A percentile compares a stretch with the other conserved stretches of the same genome.
These are phyloP conservation scores for Collybia sp. DNA, from an alignment of 768 basidiomycete genomes.

Conservation along the genomic window DNA sequence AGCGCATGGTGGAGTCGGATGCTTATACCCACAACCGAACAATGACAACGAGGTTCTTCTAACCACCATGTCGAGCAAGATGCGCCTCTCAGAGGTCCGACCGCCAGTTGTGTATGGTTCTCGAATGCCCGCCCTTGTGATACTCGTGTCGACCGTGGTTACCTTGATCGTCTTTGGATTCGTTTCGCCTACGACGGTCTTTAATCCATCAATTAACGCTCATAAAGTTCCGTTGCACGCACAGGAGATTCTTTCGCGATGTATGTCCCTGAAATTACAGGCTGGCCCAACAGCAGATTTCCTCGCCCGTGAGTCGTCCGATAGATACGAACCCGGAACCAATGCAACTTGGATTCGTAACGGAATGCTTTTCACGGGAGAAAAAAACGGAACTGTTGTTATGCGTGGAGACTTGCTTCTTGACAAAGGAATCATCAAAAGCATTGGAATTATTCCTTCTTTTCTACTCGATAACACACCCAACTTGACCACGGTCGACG, in stretches of 20 bases:
- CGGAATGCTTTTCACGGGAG: conserved; percentile 63
- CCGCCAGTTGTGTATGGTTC: not conserved
- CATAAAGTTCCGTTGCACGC: conserved; percentile 16
- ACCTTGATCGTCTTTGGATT: conserved; percentile 10
- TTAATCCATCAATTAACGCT: not conserved
- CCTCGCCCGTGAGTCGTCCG: conserved; percentile 43
- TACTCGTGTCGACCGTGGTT: conserved; percentile 9
- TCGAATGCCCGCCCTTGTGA: conserved; percentile 6
- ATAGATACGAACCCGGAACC: conserved; percentile 64
- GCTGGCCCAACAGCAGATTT: conserved; percentile 37
- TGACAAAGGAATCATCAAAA: conserved; percentile 59
- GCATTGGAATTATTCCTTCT: conserved; percentile 48
- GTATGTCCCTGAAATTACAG: conserved; percentile 43
- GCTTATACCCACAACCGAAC: no score
- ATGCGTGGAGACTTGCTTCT: conserved; percentile 65
- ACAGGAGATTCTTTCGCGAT: conserved; percentile 38
- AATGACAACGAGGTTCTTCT: not conserved
- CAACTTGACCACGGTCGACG: conserved; percentile 55
- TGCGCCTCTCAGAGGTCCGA: conserved; percentile 5
- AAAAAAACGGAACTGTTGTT: conserved; percentile 45
- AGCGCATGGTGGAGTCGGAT: no score
- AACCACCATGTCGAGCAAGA: conserved; percentile 17
- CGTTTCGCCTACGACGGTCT: not conserved
- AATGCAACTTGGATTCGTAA: conserved; percentile 66
- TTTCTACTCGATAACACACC: conserved; percentile 26